Evolutionary conservation across 495 filamentous ascomycete species (phyloP).

Genomic region (Aspergillus sparsus): DNA sequence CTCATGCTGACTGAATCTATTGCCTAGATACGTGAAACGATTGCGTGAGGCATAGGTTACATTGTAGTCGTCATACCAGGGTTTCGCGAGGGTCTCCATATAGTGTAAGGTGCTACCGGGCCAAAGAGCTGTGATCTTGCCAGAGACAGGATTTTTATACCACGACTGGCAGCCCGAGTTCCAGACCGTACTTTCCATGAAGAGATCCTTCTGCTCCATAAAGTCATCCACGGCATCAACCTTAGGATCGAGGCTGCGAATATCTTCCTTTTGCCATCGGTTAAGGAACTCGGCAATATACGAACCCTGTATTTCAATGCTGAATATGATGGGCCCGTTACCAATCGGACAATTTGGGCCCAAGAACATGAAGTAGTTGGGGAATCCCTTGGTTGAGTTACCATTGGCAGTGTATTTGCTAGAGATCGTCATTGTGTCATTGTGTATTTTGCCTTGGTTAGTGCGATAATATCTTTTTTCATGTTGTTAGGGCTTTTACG

Average conservation of each 20-base stretch:
- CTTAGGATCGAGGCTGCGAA: conserved; percentile 9
- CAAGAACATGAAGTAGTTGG: conserved; percentile 64
- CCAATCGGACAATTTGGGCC: conserved; percentile 50
- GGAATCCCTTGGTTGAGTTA: no score
- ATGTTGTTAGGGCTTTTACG: no score
- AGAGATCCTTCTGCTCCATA: conserved; percentile 25
- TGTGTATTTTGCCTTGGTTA: no score
- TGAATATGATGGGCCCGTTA: conserved; percentile 8
- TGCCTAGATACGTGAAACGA: conserved; percentile 33
- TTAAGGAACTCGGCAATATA: conserved; percentile 14
- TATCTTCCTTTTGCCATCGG: conserved; percentile 17
- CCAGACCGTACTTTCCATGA: conserved; percentile 43
- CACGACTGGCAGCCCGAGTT: conserved; percentile 41
- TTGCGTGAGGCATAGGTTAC: conserved; percentile 41
- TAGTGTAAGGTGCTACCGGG: conserved; percentile 43
- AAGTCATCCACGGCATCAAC: conserved; percentile 45
- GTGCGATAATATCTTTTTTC: no score
- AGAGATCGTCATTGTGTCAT: no score
- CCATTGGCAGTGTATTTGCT: no score
- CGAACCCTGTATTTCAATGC: conserved; percentile 6
- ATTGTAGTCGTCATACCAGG: conserved; percentile 49
- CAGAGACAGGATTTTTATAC: conserved; percentile 36
- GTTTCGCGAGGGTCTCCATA: conserved; percentile 47
- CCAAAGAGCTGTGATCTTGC: conserved; percentile 28
- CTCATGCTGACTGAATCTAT: conserved; percentile 9